A percentile compares a stretch with the other conserved stretches of the same genome.
Conservation (phyloP, 208 protist genomes). For the Kentomonas sorsogonicus region DNA sequence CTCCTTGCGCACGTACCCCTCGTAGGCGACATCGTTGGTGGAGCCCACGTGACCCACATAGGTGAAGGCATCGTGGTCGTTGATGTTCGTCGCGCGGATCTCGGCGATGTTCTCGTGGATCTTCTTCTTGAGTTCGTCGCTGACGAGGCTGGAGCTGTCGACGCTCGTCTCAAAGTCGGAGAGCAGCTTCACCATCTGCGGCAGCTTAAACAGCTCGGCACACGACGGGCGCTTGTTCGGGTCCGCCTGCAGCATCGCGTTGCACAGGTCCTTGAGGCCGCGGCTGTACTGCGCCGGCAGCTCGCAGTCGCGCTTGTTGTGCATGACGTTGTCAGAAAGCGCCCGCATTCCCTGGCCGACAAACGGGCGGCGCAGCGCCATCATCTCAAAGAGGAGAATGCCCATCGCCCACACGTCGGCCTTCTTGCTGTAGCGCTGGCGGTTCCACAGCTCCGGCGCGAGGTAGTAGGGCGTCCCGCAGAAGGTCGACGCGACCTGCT, state of each 20-base stretch:
- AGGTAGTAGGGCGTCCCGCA: conserved; percentile 87
- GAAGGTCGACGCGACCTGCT: conserved; percentile 34
- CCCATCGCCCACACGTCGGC: conserved; percentile 86
- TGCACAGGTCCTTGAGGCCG: conserved; percentile 54
- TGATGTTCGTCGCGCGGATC: conserved; percentile 33
- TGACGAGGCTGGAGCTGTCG: conserved; percentile 33
- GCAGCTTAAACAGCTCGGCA: conserved; percentile 45
- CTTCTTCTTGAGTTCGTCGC: conserved; percentile 36
- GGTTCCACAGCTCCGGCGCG: conserved; percentile 78
- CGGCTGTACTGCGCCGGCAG: conserved; percentile 53
- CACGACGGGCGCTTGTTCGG: conserved; percentile 43
- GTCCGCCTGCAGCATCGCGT: conserved; percentile 48
- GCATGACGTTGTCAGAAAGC: conserved; percentile 46
- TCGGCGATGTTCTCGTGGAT: conserved; percentile 46
- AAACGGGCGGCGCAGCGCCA: conserved; percentile 67
- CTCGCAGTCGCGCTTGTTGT: conserved; percentile 52
- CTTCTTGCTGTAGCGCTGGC: conserved; percentile 85
- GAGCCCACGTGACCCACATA: conserved; percentile 37
- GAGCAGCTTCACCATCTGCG: conserved; percentile 51
- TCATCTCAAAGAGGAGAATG: conserved; percentile 68
- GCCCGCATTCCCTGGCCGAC: conserved; percentile 68
- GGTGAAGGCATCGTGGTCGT: conserved; percentile 24
- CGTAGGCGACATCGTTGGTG: conserved; percentile 27
- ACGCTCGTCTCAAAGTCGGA: conserved; percentile 51
- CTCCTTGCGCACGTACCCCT: conserved; percentile 49